phyloP scores from a whole-genome alignment of 192 early-diverging fungal species.

The Backusella australiensis region DNA sequence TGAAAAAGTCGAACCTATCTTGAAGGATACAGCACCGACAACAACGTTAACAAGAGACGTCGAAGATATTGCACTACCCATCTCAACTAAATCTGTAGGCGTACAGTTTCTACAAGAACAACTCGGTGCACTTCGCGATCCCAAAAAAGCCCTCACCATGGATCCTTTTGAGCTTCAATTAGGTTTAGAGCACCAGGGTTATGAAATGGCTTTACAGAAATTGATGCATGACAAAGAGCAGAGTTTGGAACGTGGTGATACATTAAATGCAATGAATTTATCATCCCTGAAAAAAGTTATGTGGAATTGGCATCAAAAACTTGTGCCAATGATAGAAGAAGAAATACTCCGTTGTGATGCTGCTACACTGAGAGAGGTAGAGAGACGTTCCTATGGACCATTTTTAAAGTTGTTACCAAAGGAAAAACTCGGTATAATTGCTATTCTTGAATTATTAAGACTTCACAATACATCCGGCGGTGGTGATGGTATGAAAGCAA shows the following conservation, averaged over 20 bases:
- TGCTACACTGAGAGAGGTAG: slow-evolving; percentile 26
- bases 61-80: slow-evolving; percentile 12
- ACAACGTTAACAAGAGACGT: neutral
- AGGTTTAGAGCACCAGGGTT: slow-evolving; percentile 79
- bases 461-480: slow-evolving; percentile 50
- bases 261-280: slow-evolving; percentile 50
- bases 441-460: slow-evolving; percentile 79
- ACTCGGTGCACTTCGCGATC: slow-evolving; percentile 53
- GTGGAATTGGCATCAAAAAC: slow-evolving; percentile 71
- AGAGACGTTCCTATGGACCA: slow-evolving; percentile 56
- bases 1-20: neutral
- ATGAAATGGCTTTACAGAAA: slow-evolving; percentile 70
- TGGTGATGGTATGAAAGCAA: slow-evolving; percentile 55
- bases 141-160: slow-evolving; percentile 30
- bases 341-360: slow-evolving; percentile 55
- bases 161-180: slow-evolving; percentile 72
- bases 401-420: slow-evolving; percentile 64
- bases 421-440: slow-evolving; percentile 78
- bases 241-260: slow-evolving; percentile 56
- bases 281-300: slow-evolving; percentile 55
- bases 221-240: slow-evolving; percentile 51
- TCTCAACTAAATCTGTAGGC: slow-evolving; percentile 56
- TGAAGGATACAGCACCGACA: neutral
- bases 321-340: slow-evolving; percentile 66
- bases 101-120: slow-evolving; percentile 72